These are phyloP conservation scores for Calvatia gigantea DNA, from an alignment of 768 basidiomycete species.

Conservation along the genomic window DNA sequence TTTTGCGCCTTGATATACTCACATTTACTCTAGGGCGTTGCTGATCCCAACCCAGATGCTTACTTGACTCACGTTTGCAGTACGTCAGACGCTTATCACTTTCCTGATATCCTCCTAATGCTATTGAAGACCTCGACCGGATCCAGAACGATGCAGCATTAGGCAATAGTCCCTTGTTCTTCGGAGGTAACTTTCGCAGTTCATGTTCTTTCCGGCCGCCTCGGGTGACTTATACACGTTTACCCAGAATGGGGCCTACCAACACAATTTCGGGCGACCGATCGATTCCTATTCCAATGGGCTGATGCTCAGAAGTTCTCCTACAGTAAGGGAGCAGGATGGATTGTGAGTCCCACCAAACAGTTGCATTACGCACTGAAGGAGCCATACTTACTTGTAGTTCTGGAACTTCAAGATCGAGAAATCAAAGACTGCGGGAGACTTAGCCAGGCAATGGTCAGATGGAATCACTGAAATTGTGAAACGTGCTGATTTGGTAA, in stretches of 20 bases:
- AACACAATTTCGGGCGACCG: conserved; percentile 60
- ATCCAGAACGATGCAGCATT: conserved; percentile 34
- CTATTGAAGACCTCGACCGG: conserved; percentile 53
- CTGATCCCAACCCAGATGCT: conserved; percentile 57
- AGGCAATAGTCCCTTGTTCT: conserved; percentile 37
- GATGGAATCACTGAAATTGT: conserved; percentile 16
- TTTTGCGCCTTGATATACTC: conserved; percentile 2
- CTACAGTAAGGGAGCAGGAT: conserved; percentile 58
- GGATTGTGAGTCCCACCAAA: conserved; percentile 60
- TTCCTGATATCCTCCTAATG: background rate
- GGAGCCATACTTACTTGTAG: conserved; percentile 17
- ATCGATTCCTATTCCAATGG: conserved; percentile 62
- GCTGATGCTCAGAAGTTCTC: conserved; percentile 73
- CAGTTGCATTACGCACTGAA: background rate
- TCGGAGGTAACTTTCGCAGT: conserved; percentile 29
- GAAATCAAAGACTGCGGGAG: conserved; percentile 44
- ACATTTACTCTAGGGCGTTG: conserved; percentile 54
- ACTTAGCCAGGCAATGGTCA: conserved; percentile 64
- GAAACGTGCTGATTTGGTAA: no score
- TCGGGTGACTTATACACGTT: background rate
- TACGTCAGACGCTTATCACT: conserved; percentile 28
- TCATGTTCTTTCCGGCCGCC: background rate
- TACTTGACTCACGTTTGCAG: conserved; percentile 72
- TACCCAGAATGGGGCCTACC: conserved; percentile 46
- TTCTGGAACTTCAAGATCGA: conserved; percentile 78